Conservation (phyloP, 306 rosid species). For the Vigna unguiculata region DNA sequence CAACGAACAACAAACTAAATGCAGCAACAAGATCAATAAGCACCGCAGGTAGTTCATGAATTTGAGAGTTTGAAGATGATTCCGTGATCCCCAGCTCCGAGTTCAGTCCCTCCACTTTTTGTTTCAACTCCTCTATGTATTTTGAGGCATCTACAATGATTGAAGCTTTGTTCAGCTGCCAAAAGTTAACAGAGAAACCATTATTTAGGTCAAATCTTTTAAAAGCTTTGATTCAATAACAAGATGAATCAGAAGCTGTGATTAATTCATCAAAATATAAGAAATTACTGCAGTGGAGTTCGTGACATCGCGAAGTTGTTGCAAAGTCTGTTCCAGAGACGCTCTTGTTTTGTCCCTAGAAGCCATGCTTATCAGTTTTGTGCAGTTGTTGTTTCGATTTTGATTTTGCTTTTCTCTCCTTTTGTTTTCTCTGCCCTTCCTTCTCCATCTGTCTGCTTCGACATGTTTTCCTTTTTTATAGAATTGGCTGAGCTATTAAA, state of each 20-base stretch:
- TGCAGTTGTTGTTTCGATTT: not conserved
- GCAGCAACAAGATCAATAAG: conserved; percentile 2
- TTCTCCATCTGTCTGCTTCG: conserved; percentile 18
- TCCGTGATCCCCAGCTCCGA: conserved; percentile 52
- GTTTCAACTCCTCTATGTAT: conserved; percentile 72
- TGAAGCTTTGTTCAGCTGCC: conserved; percentile 58
- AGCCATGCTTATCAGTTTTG: conserved; percentile 51
- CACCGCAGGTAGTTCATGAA: conserved; percentile 58
- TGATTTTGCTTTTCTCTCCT: conserved; percentile 33
- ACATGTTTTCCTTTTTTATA: conserved; percentile 40
- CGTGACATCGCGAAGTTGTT: conserved; percentile 70
- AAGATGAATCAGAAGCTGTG: not conserved
- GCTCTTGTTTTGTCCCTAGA: conserved; percentile 59
- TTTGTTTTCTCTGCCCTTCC: conserved; percentile 20
- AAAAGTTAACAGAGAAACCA: not conserved
- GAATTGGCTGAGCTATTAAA: conserved; percentile 35
- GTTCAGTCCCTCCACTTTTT: conserved; percentile 59
- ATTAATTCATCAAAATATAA: not conserved
- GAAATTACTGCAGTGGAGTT: conserved; percentile 73
- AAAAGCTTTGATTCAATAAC: conserved; percentile 1
- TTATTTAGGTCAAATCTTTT: not conserved
- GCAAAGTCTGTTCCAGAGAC: conserved; percentile 54
- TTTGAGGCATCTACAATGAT: conserved; percentile 75
- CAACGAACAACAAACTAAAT: not conserved
- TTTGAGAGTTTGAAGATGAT: conserved; percentile 49